These are phyloP conservation scores for Diaporthe nobilis DNA, from an alignment of 2,329 filamentous ascomycete species.

Conservation along the genomic window DNA sequence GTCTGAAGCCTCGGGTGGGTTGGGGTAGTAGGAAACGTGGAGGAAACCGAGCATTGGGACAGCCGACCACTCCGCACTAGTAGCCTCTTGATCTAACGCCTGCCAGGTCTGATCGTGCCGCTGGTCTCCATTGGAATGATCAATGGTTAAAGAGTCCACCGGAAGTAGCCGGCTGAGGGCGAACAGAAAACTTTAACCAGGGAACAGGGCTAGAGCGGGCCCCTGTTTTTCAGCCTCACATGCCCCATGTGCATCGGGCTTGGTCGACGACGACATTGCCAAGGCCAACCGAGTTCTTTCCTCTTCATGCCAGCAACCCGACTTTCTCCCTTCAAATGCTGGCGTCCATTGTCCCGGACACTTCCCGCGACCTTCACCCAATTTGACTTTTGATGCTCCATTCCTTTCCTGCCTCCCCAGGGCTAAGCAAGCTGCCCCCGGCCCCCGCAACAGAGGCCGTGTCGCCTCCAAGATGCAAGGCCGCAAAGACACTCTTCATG, in stretches of 20 bases:
- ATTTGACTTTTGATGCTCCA: not conserved
- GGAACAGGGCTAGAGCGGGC: slow-evolving; percentile 7
- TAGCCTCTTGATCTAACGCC: not conserved
- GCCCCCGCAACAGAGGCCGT: slow-evolving; percentile 4
- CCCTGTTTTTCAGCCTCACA: slow-evolving; percentile 19
- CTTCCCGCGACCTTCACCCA: not conserved
- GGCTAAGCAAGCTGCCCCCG: not conserved
- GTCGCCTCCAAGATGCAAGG: slow-evolving; percentile 62
- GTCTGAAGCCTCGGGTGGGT: slow-evolving; percentile 27
- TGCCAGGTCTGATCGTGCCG: slow-evolving; percentile 1
- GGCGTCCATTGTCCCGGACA: not conserved
- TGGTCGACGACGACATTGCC: slow-evolving; percentile 23
- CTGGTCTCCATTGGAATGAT: not conserved
- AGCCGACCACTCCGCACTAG: slow-evolving; percentile 6
- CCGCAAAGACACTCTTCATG: slow-evolving; percentile 80
- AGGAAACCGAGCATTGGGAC: slow-evolving; percentile 10
- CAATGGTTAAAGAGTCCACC: not conserved
- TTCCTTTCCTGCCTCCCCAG: not conserved
- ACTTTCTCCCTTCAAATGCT: not conserved
- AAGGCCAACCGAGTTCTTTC: not conserved
- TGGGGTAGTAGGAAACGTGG: slow-evolving; percentile 15
- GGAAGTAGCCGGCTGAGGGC: slow-evolving; percentile 7
- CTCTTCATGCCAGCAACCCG: not conserved
- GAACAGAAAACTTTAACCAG: not conserved
- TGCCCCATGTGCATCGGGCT: not conserved